Evolutionary conservation across 2,329 filamentous ascomycete species (phyloP), one percentile per base, ranked within the genome.

Genomic region (Colletotrichum lini): DNA sequence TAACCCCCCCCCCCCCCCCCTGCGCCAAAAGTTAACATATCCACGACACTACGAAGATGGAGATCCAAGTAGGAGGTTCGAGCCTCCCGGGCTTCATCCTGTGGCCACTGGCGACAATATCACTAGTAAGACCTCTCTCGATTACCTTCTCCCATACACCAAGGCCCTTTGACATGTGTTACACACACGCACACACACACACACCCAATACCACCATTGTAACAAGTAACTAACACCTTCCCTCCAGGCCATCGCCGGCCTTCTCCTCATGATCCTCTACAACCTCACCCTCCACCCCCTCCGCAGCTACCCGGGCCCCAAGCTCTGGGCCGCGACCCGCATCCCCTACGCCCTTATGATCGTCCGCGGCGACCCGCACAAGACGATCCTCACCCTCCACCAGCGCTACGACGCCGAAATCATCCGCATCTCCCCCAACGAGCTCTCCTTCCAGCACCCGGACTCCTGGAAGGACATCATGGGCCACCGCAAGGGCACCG

Each of bases 381-480:
- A 76, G 44, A 73, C 76, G 40, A 71, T 80, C 52, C 75, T 76
- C 38, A 72, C 68, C 6, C 76, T 74, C 6, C 77, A 79, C 44
- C 62, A 73, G 16, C 15, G 53, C 3, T 79, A 80, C 60, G 78
- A 77, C 62, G 38, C 53, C 16, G 73, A 75, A 26, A 77, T 85
- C 1, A 78, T 87, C 18, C 81, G 85, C 6, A 74, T 83, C 10
- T 78, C 76, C 0, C 84, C 84, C 0, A 79, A 80, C 40, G 75
- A 80, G 44, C 78, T 87, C 8, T 79, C 81, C 4, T 84, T 84
- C 68, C 80, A 78, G 26, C 77, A 77, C 6, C 56, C 77, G 2
- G 63, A 76, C 16, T 80, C 80, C 3, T 84, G 80, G 80, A 81
- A 80, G 65, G 82, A 83, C 8, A 84, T 85, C 26, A 84, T 84